Base-by-base conservation (phyloP, 164 flowering plant species). In the Liriodendron chinense region DNA sequence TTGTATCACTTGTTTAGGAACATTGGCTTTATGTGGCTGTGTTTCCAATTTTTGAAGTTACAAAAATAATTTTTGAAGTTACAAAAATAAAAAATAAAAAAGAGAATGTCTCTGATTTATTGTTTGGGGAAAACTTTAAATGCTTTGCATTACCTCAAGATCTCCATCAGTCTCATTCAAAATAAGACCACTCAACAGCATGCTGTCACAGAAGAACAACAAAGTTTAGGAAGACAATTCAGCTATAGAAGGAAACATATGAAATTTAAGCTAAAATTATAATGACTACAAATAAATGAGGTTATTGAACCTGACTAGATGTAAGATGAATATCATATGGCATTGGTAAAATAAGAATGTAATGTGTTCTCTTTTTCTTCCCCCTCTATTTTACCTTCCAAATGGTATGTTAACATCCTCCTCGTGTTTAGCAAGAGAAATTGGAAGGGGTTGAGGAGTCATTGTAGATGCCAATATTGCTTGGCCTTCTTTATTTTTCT, bases 401-500 rank as follows among this genome's bases (percentile, higher is more conserved):
- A 96, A 94, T 73, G 97, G 87, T 91, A 91, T 85, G 82, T 86
- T 81, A 65, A 89, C 87, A 78, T 89, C 97, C 69, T 94, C 94
- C 77, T 89, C 97, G 61, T 80, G 76, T 25, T 88, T 85, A 65
- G 86, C 83, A 79, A 82, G 85, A 70, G 81, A 76, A 81, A 77
- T 78, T 59, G 88, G 71, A 34, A 81, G 83, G 47, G 89, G 89
- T 74, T 90, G 95, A 80, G 95, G 89, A 75, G 83, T 86, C 81
- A 96, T 81, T 4, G 96, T 91, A 24, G 98, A 94, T 69, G 91
- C 92, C 65, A 96, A 80, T 87, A 92, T 86, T 57, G 81, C 77
- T 75, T 94, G 97, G 57, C 97, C 99, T 70, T 91, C 96, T 26
- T 78, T 63, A 83, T 94, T 92, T 79, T 84, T 83, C 99, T 96